Percentiles rank a stretch among this genome's conserved stretches.
These are phyloP conservation scores for Tinospora cordifolia DNA, from an alignment of 164 flowering plant species.

Conservation along the genomic window DNA sequence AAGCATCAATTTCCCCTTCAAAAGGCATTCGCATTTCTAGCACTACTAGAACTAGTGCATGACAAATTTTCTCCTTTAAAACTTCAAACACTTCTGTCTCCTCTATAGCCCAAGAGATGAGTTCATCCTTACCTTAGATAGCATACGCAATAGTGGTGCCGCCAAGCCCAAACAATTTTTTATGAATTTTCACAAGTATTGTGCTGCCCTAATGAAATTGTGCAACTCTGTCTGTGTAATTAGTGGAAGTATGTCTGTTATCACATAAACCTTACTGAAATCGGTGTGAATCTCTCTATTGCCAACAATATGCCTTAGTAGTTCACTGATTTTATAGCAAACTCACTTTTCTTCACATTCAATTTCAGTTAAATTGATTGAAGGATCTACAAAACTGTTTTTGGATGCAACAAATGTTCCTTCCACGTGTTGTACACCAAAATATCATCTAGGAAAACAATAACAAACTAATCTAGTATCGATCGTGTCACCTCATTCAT, in stretches of 20 bases:
- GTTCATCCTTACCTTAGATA: background rate
- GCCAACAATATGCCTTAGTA: background rate
- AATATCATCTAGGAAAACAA: too few species aligned
- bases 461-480: too few species aligned
- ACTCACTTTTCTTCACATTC: constrained; percentile 2
- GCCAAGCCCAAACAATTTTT: background rate
- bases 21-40: background rate
- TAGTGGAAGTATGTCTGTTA: background rate
- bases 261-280: background rate
- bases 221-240: background rate
- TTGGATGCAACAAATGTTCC: background rate
- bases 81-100: background rate
- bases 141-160: background rate
- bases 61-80: background rate
- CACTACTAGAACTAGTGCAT: background rate
- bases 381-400: background rate
- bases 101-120: background rate
- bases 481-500: too few species aligned
- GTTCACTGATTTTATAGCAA: background rate
- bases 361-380: background rate
- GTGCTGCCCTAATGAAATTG: background rate
- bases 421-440: background rate
- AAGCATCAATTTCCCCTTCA: background rate
- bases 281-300: background rate
- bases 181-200: background rate